These are phyloP conservation scores for Annulohypoxylon truncatum DNA, from an alignment of 2,329 filamentous ascomycete genomes.

Conservation along the genomic window DNA sequence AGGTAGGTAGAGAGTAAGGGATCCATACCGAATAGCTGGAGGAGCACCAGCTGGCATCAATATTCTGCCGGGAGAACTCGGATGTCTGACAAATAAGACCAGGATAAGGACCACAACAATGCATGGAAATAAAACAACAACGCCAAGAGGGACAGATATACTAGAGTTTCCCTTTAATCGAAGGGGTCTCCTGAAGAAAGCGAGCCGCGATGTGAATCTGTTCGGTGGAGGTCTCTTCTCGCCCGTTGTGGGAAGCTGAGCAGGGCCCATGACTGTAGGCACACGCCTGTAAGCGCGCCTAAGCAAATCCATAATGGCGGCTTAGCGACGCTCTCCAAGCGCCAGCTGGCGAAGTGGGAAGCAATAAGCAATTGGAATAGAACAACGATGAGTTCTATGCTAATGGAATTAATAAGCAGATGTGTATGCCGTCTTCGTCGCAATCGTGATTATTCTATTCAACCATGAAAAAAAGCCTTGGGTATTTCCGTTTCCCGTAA, in stretches of 20 bases:
- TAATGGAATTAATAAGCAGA: background rate
- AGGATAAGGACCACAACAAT: constrained; percentile 93
- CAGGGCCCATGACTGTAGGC: constrained; percentile 54
- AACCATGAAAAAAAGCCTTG: constrained; percentile 23
- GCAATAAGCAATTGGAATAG: constrained; percentile 30
- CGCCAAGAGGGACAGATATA: constrained; percentile 90
- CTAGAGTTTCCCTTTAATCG: constrained; percentile 91
- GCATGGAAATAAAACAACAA: constrained; percentile 91
- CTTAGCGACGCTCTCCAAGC: constrained; percentile 24
- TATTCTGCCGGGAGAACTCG: constrained; percentile 82
- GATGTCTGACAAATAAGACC: constrained; percentile 88
- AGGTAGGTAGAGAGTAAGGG: background rate
- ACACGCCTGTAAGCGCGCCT: constrained; percentile 65
- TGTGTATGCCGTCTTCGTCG: constrained; percentile 19
- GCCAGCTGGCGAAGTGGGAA: background rate
- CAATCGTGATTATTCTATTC: constrained; percentile 33
- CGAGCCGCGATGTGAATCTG: constrained; percentile 65
- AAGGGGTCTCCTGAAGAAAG: constrained; percentile 88
- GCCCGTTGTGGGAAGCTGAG: constrained; percentile 62
- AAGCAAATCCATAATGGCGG: constrained; percentile 66
- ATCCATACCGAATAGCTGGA: constrained; percentile 84
- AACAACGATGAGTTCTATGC: constrained; percentile 1
- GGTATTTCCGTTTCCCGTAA: constrained; percentile 14
- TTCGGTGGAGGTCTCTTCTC: constrained; percentile 60
- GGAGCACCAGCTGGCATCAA: constrained; percentile 89